phyloP scores from a whole-genome alignment of 352 stramenopile species.

The Phytophthora vignae region DNA sequence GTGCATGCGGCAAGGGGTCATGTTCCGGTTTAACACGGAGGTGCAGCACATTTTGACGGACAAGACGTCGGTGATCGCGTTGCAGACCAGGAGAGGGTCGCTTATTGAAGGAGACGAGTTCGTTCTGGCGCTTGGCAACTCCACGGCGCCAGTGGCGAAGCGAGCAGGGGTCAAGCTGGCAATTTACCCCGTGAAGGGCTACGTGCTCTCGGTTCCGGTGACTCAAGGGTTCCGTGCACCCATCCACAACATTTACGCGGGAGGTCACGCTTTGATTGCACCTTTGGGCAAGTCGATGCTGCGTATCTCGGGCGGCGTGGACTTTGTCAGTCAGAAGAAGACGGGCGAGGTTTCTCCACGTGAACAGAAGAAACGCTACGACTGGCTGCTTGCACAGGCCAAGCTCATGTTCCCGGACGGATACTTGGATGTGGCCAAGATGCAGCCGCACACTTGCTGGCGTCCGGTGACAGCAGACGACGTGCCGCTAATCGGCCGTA shows the following conservation, averaged over 20 bases:
- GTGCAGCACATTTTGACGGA: conserved; percentile 83
- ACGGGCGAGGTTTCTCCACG: conserved; percentile 68
- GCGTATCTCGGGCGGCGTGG: conserved; percentile 82
- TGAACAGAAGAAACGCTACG: conserved; percentile 80
- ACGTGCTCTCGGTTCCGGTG: conserved; percentile 86
- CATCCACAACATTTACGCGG: conserved; percentile 86
- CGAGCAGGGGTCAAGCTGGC: conserved; percentile 77
- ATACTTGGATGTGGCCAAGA: conserved; percentile 81
- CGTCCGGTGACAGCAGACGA: conserved; percentile 86
- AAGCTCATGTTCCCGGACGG: conserved; percentile 84
- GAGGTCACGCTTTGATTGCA: conserved; percentile 77
- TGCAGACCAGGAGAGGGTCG: conserved; percentile 82
- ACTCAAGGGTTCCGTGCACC: conserved; percentile 68
- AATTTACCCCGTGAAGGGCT: conserved; percentile 89
- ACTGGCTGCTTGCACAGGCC: conserved; percentile 80
- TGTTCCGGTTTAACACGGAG: conserved; percentile 91
- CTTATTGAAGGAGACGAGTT: conserved; percentile 91
- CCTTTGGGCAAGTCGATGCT: conserved; percentile 71
- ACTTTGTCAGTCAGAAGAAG: conserved; percentile 69
- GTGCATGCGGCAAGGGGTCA: conserved; percentile 84
- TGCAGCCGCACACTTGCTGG: conserved; percentile 86
- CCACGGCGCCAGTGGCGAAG: conserved; percentile 69
- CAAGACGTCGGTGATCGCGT: conserved; percentile 76
- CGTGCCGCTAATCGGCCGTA: conserved; percentile 83
- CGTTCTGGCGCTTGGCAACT: conserved; percentile 84